Evolutionary conservation across 495 filamentous ascomycete species (phyloP).

Genomic region (Penicillium fimorum): DNA sequence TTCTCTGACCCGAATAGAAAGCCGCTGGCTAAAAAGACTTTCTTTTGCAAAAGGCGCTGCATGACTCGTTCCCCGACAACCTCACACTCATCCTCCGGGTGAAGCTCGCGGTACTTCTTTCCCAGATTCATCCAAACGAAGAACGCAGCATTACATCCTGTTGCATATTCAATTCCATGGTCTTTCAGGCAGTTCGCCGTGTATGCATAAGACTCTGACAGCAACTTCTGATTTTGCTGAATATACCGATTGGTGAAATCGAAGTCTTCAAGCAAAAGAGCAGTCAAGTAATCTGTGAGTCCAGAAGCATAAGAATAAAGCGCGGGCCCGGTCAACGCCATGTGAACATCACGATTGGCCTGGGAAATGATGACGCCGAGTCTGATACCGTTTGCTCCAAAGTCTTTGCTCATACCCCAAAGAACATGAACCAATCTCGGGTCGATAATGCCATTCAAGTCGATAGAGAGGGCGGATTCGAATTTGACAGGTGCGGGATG

Average conservation of each 20-base stretch:
- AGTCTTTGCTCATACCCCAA: constrained; percentile 63
- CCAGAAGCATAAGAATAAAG: constrained; percentile 49
- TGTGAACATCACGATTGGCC: constrained; percentile 39
- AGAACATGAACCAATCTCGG: constrained; percentile 54
- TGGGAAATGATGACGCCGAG: constrained; percentile 54
- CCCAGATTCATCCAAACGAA: constrained; percentile 62
- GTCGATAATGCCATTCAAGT: constrained; percentile 48
- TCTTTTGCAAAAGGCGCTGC: constrained; percentile 35
- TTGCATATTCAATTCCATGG: constrained; percentile 41
- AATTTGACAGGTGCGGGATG: constrained; percentile 38
- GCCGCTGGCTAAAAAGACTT: constrained; percentile 47
- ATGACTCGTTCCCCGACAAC: constrained; percentile 29
- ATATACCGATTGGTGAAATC: constrained; percentile 48
- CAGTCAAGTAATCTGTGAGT: constrained; percentile 43
- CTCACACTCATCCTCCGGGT: constrained; percentile 23
- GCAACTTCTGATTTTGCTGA: constrained; percentile 33
- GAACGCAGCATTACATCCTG: constrained; percentile 49
- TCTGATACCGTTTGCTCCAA: constrained; percentile 55
- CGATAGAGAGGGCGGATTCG: constrained; percentile 51
- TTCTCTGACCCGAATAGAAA: constrained; percentile 42
- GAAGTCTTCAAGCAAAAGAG: constrained; percentile 47
- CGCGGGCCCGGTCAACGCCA: constrained; percentile 36
- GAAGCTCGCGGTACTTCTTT: constrained; percentile 32
- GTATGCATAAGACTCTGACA: constrained; percentile 38
- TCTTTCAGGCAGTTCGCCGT: constrained; percentile 35